phyloP scores from a whole-genome alignment of 768 basidiomycete species.

The Hypholoma sublateritium region DNA sequence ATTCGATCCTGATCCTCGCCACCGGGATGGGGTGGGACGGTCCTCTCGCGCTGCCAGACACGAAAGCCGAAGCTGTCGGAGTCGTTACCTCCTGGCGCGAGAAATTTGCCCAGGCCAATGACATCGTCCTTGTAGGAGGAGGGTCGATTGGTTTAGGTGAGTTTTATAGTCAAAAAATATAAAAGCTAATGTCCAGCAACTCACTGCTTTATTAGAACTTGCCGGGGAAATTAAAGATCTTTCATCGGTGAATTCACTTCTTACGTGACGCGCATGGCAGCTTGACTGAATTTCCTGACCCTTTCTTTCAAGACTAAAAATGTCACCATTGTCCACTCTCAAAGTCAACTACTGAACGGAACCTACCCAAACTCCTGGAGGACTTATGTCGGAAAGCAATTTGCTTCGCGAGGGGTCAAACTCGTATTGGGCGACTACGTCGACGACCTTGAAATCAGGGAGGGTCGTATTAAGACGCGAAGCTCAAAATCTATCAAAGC shows the following conservation, averaged over 20 bases:
- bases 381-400: slow-evolving; percentile 39
- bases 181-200: neutral
- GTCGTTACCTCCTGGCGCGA: slow-evolving; percentile 30
- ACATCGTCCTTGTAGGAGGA: slow-evolving; percentile 53
- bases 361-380: slow-evolving; percentile 58
- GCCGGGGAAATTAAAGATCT: slow-evolving; percentile 45
- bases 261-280: neutral
- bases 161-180: slow-evolving; percentile 27
- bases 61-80: slow-evolving; percentile 22
- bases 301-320: slow-evolving; percentile 33
- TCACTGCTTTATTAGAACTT: slow-evolving; percentile 29
- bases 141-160: slow-evolving; percentile 52
- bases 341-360: slow-evolving; percentile 48
- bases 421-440: slow-evolving; percentile 54
- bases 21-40: slow-evolving; percentile 59
- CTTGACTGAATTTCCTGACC: slow-evolving; percentile 19
- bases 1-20: slow-evolving; percentile 57
- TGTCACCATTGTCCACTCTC: slow-evolving; percentile 62
- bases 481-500: slow-evolving; percentile 48
- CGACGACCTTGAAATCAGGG: slow-evolving; percentile 38
- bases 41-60: slow-evolving; percentile 43
- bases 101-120: slow-evolving; percentile 36
- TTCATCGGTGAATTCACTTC: slow-evolving; percentile 32
- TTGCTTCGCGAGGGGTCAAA: slow-evolving; percentile 45
- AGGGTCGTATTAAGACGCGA: slow-evolving; percentile 46